Conservation (phyloP, 1,139 yeast species). For the Suhomyces wounanorum region DNA sequence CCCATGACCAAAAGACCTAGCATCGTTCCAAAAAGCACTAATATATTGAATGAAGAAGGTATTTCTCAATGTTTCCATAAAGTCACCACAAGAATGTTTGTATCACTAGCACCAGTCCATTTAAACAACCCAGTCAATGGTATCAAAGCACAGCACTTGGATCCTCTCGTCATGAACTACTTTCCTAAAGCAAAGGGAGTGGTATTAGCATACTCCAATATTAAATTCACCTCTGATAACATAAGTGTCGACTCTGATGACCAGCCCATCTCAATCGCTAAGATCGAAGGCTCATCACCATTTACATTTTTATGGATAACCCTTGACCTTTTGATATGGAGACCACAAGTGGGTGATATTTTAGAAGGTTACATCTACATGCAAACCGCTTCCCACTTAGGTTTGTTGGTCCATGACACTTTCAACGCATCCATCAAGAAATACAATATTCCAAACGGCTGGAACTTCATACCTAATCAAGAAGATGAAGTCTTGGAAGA, state of each 20-base stretch:
- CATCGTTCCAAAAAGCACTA: constrained; percentile 32
- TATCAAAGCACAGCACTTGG: constrained; percentile 81
- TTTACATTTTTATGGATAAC: constrained; percentile 85
- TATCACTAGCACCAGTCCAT: constrained; percentile 84
- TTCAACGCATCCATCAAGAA: constrained; percentile 92
- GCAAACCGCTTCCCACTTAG: constrained; percentile 95
- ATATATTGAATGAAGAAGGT: constrained; percentile 41
- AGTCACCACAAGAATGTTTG: constrained; percentile 66
- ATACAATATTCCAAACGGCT: constrained; percentile 74
- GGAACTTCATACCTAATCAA: constrained; percentile 83
- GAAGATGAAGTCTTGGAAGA: constrained; percentile 51
- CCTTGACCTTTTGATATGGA: constrained; percentile 87
- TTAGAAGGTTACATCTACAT: constrained; percentile 86
- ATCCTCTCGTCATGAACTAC: constrained; percentile 84
- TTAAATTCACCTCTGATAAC: constrained; percentile 43
- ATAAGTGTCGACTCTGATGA: constrained; percentile 34
- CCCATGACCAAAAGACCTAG: constrained; percentile 21
- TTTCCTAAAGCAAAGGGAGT: constrained; percentile 76
- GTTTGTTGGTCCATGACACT: constrained; percentile 85
- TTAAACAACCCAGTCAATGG: constrained; percentile 72
- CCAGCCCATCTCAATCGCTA: constrained; percentile 48
- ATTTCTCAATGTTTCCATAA: constrained; percentile 65
- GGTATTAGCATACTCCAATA: constrained; percentile 73
- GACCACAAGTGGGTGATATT: constrained; percentile 79
- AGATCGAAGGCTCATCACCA: constrained; percentile 78